Evolutionary conservation across 2,329 filamentous ascomycete genomes (phyloP).

Genomic region (Aureobasidium sp.): DNA sequence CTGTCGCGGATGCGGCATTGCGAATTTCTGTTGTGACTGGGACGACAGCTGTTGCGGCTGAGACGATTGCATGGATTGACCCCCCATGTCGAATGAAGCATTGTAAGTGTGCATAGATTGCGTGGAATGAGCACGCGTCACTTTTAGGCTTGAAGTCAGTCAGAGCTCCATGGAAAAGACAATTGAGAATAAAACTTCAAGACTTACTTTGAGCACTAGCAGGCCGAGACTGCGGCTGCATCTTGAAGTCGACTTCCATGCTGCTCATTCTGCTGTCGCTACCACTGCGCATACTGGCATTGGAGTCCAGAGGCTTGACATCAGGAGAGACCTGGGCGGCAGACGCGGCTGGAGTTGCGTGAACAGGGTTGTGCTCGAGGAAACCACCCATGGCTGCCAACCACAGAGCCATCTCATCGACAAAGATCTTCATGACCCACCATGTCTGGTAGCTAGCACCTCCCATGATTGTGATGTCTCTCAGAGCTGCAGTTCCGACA

Average conservation of each 20-base stretch:
- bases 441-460: conserved; percentile 80
- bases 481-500: conserved; percentile 67
- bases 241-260: conserved; percentile 23
- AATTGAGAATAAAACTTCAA: neutral
- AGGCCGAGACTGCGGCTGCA: conserved; percentile 12
- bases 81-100: conserved; percentile 11
- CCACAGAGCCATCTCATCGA: conserved; percentile 91
- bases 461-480: conserved; percentile 71
- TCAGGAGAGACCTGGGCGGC: conserved; percentile 1
- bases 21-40: conserved; percentile 2
- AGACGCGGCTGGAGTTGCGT: neutral
- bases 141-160: conserved; percentile 14
- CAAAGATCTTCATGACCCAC: conserved; percentile 94
- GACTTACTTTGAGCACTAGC: conserved; percentile 17
- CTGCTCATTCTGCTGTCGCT: conserved; percentile 28
- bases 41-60: conserved; percentile 18
- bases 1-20: conserved; percentile 13
- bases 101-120: conserved; percentile 17
- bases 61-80: conserved; percentile 16
- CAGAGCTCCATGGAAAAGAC: conserved; percentile 8
- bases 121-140: conserved; percentile 17
- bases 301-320: conserved; percentile 2
- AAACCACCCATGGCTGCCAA: conserved; percentile 87
- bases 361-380: conserved; percentile 46
- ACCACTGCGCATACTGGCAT: conserved; percentile 20